These are phyloP conservation scores for Byssothecium circinans DNA, from an alignment of 2,329 filamentous ascomycete species.

Conservation along the genomic window DNA sequence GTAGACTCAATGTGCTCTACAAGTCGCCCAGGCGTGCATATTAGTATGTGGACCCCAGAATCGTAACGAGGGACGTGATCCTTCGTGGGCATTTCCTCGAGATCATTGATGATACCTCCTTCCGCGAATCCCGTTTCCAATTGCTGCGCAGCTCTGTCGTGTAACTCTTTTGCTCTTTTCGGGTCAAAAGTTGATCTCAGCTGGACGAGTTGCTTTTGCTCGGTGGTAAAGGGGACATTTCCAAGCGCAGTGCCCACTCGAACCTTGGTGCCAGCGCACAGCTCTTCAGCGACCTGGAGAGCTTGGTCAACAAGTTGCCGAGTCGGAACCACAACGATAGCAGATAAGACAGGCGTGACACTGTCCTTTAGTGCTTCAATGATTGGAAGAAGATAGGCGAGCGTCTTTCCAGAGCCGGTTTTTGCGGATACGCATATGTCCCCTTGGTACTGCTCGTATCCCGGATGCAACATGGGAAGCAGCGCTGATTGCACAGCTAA, in stretches of 20 bases:
- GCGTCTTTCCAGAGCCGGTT: constrained; percentile 92
- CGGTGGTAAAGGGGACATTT: constrained; percentile 70
- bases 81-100: constrained; percentile 48
- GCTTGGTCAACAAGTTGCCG: constrained; percentile 88
- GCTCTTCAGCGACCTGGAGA: constrained; percentile 69
- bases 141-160: constrained; percentile 44
- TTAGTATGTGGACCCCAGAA: constrained; percentile 81
- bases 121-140: constrained; percentile 38
- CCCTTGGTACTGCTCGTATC: constrained; percentile 62
- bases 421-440: constrained; percentile 90
- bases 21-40: constrained; percentile 87
- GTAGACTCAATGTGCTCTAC: constrained; percentile 89
- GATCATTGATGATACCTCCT: constrained; percentile 42
- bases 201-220: constrained; percentile 64
- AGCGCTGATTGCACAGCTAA: constrained; percentile 80
- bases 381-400: constrained; percentile 87
- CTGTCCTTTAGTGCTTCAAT: constrained; percentile 72
- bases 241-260: constrained; percentile 83
- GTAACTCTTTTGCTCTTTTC: constrained; percentile 54
- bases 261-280: constrained; percentile 73
- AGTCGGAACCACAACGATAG: constrained; percentile 85
- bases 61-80: constrained; percentile 66
- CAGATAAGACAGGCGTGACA: constrained; percentile 68
- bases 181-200: constrained; percentile 65
- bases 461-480: constrained; percentile 75